Base-by-base conservation (phyloP, 331 rosid genomes). In the Ulmus americana region DNA sequence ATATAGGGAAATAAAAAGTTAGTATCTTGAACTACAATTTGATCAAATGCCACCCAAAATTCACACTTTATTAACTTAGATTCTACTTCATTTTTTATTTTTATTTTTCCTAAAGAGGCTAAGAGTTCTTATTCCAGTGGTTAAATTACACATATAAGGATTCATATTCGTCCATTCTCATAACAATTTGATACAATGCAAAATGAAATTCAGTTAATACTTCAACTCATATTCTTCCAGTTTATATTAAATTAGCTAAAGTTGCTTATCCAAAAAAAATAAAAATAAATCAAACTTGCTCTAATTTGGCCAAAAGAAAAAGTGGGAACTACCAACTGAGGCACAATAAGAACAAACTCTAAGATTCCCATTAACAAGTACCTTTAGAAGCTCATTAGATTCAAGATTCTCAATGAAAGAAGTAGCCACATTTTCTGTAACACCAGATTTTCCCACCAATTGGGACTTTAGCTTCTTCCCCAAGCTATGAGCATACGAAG, bases 381-480 rank as follows among this genome's bases (percentile, higher is more conserved):
- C 98, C 95, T 92, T 89, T 50, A 89, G 91, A 82, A 92, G 95
- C 78, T 92, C 98, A 35, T 89, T 92, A 18, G 97, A 70, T 75
- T 92, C 98, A 22, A 92, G 98, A 18, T 77, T 92, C 78, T 92
- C 91, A 5, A 81, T 38, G 82, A 92, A 92, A 50, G 95, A 80
- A 5, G 89, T 59, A 3, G 90, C 95, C 50, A 92, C 64, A 69
- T 68, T 85, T 38, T 86, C 51, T 0, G 96, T 92, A 41, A 92
- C 87, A 55, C 98, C 98, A 51, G 90, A 82, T 60, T 89, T 92
- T 0, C 97, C 98, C 64, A 92, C 96, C 83, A 83, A 73, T 68
- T 92, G 96, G 14, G 81, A 74, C 73, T 88, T 92, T 12, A 92
- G 86, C 81, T 89, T 92, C 73, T 82, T 82, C 74, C 98, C 98